A percentile compares a stretch with the other conserved stretches of the same genome.
Evolutionary conservation across 257 asterid genomes (phyloP).

Genomic region (Vinca minor): DNA sequence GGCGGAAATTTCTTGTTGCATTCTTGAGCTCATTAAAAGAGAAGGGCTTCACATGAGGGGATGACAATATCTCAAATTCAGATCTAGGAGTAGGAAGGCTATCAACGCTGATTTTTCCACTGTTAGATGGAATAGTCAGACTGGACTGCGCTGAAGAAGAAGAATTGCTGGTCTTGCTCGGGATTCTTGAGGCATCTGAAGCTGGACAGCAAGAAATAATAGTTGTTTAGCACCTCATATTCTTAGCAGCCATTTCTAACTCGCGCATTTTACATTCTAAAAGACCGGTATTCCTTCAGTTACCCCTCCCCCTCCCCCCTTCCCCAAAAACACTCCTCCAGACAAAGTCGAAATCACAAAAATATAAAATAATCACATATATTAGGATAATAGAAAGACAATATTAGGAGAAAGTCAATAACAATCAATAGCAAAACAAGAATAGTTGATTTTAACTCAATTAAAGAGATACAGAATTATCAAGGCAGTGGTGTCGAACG

Average conservation of each 20-base stretch:
- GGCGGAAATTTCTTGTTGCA: conserved; percentile 82
- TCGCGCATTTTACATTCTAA: not conserved
- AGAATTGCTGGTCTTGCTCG: conserved; percentile 42
- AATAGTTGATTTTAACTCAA: not conserved
- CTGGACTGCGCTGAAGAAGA: conserved; percentile 44
- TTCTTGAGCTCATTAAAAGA: conserved; percentile 64
- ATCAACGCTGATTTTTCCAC: conserved; percentile 46
- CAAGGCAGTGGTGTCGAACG: too few relatives aligned
- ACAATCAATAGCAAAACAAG: not conserved
- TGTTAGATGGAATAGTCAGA: conserved; percentile 47
- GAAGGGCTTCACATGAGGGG: conserved; percentile 72
- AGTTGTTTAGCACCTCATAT: conserved; percentile 1
- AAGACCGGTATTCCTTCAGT: not conserved
- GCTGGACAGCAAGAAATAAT: not conserved
- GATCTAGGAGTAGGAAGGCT: conserved; percentile 84
- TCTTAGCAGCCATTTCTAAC: not conserved
- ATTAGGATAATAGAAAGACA: not conserved
- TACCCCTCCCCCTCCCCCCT: not conserved
- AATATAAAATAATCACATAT: not conserved
- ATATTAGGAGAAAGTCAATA: not conserved
- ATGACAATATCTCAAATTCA: conserved; percentile 67
- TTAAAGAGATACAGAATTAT: not conserved
- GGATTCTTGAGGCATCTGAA: conserved; percentile 41
- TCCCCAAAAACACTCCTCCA: not conserved
- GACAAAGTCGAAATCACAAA: not conserved